Percentiles rank a stretch among this genome's conserved stretches.
These are phyloP conservation scores for Sugiyamaella americana DNA, from an alignment of 805 yeast genomes.

Conservation along the genomic window DNA sequence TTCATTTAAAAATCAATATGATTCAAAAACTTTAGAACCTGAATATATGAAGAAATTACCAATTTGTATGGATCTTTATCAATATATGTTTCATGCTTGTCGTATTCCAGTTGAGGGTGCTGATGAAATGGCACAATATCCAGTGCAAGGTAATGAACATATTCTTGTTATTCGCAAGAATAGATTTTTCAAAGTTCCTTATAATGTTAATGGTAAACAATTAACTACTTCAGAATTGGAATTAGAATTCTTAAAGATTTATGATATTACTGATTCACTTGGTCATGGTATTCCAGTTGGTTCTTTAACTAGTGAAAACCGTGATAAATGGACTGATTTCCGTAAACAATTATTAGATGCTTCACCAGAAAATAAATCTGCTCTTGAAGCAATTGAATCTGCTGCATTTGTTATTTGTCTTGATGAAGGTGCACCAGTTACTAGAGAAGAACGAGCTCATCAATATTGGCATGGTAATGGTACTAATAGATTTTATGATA, in stretches of 20 bases:
- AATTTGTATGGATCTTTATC: conserved; percentile 92
- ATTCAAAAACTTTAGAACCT: conserved; percentile 68
- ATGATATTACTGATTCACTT: conserved; percentile 36
- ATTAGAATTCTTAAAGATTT: conserved; percentile 53
- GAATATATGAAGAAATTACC: conserved; percentile 73
- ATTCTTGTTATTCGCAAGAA: conserved; percentile 69
- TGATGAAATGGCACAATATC: conserved; percentile 42
- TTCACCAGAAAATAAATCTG: conserved; percentile 54
- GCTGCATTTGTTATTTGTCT: conserved; percentile 77
- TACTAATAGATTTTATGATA: conserved; percentile 82
- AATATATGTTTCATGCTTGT: conserved; percentile 82
- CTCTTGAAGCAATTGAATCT: conserved; percentile 63
- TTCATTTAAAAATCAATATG: conserved; percentile 60
- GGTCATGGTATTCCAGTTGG: conserved; percentile 59
- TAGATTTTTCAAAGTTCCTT: conserved; percentile 67
- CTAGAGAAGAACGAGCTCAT: conserved; percentile 76
- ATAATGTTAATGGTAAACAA: conserved; percentile 31
- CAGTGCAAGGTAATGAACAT: conserved; percentile 49
- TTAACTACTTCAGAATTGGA: conserved; percentile 37
- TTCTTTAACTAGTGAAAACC: conserved; percentile 70
- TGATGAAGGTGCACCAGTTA: conserved; percentile 65
- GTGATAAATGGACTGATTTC: conserved; percentile 71
- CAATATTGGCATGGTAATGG: conserved; percentile 97
- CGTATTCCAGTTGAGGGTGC: conserved; percentile 45
- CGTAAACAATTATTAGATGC: conserved; percentile 49